Conservation (phyloP, 768 basidiomycete species). For the Leccinum subgranulosum region DNA sequence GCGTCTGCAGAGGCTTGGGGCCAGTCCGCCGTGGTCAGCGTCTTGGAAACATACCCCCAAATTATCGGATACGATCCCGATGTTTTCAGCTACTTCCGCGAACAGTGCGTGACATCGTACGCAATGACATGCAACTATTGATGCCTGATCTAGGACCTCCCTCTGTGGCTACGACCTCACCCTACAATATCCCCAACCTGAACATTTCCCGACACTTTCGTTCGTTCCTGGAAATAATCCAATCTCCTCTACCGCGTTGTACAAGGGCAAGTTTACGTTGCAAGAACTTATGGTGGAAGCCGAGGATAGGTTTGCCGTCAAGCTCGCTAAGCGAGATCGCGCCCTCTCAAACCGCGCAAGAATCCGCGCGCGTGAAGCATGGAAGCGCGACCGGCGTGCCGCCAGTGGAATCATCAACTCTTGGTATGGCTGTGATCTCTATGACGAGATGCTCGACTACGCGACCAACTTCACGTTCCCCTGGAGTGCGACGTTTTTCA, state of each 20-base stretch:
- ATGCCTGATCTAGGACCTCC: conserved; percentile 40
- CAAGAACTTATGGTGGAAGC: conserved; percentile 20
- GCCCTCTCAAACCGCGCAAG: conserved; percentile 24
- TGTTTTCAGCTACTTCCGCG: conserved; percentile 64
- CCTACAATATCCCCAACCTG: conserved; percentile 65
- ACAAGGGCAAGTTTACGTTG: conserved; percentile 17
- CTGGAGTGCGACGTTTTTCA: conserved; percentile 38
- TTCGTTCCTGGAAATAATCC: conserved; percentile 18
- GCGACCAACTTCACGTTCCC: conserved; percentile 71
- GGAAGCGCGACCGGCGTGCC: conserved; percentile 47
- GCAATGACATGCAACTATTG: neutral
- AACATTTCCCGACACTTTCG: conserved; percentile 40
- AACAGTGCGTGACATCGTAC: conserved; percentile 49
- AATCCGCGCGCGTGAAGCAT: conserved; percentile 21
- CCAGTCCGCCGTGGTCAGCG: conserved; percentile 53
- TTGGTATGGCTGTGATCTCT: conserved; percentile 65
- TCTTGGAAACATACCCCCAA: conserved; percentile 73
- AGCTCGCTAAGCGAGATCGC: conserved; percentile 22
- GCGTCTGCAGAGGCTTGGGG: conserved; percentile 49
- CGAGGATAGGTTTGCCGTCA: conserved; percentile 18
- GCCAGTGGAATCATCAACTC: conserved; percentile 56
- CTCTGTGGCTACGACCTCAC: conserved; percentile 67
- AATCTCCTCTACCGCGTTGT: neutral
- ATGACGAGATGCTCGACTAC: conserved; percentile 67
- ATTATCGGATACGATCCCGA: conserved; percentile 68